Percentiles rank a stretch among this genome's conserved stretches.
Conservation (phyloP, 2,329 filamentous ascomycete genomes). For the Aureobasidium sp. region DNA sequence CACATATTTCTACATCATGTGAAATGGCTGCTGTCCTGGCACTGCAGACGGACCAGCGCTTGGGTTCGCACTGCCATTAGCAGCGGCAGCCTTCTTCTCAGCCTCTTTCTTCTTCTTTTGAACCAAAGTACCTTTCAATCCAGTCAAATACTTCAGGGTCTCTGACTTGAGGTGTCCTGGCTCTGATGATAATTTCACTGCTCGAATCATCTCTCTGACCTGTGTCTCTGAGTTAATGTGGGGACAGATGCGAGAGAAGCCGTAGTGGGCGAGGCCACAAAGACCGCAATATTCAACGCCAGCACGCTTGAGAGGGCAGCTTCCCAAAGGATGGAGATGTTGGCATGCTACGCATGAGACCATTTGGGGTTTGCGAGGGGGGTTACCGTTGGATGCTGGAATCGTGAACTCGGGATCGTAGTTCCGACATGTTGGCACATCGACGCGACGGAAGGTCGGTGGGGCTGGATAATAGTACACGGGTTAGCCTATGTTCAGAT, state of each 20-base stretch:
- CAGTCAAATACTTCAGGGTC: conserved; percentile 48
- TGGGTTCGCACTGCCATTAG: background rate
- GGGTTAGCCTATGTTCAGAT: background rate
- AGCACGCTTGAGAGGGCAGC: conserved; percentile 51
- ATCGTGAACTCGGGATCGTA: conserved; percentile 11
- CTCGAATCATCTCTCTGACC: conserved; percentile 54
- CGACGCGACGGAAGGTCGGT: conserved; percentile 17
- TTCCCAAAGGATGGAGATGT: conserved; percentile 45
- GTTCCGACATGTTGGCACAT: conserved; percentile 9
- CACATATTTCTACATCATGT: background rate
- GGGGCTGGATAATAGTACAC: conserved; percentile 2
- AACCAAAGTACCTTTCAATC: conserved; percentile 47
- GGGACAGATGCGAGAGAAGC: conserved; percentile 48
- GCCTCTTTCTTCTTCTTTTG: conserved; percentile 37
- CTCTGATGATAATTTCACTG: conserved; percentile 51
- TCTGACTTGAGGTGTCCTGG: conserved; percentile 42
- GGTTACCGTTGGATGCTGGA: conserved; percentile 4
- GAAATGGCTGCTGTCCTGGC: background rate
- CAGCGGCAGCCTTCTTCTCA: conserved; percentile 1
- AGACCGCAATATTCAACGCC: conserved; percentile 55
- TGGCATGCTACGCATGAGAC: conserved; percentile 46
- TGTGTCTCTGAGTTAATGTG: conserved; percentile 54
- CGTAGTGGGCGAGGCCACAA: conserved; percentile 55
- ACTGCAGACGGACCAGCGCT: background rate
- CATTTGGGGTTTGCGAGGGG: conserved; percentile 9